These are phyloP conservation scores for Taiozyma onychis DNA, from an alignment of 1,139 yeast species.

Conservation along the genomic window DNA sequence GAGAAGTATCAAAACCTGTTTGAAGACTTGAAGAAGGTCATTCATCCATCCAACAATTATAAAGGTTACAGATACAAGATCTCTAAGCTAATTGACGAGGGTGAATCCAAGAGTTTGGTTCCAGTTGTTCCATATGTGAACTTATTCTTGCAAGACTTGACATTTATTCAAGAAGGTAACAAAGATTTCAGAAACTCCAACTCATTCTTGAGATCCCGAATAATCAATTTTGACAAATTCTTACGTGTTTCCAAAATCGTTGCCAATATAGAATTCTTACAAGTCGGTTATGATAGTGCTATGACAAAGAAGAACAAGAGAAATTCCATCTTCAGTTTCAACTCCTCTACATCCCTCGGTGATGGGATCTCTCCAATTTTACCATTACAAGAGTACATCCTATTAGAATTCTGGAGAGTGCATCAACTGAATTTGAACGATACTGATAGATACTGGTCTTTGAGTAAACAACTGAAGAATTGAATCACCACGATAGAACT, in stretches of 20 bases:
- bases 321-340: slow-evolving; percentile 28
- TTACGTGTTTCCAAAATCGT: slow-evolving; percentile 67
- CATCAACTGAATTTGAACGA: slow-evolving; percentile 53
- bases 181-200: slow-evolving; percentile 57
- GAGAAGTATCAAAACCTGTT: slow-evolving; percentile 62
- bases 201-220: slow-evolving; percentile 35
- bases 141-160: slow-evolving; percentile 77
- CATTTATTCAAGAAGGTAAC: slow-evolving; percentile 86
- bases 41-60: slow-evolving; percentile 83
- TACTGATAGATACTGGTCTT: slow-evolving; percentile 66
- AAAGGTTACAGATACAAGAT: slow-evolving; percentile 66
- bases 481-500: not conserved
- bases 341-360: slow-evolving; percentile 17
- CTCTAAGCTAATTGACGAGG: slow-evolving; percentile 44
- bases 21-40: slow-evolving; percentile 60
- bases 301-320: slow-evolving; percentile 17
- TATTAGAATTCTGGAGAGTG: slow-evolving; percentile 67
- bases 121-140: slow-evolving; percentile 88
- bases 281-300: slow-evolving; percentile 47
- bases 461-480: slow-evolving; percentile 37
- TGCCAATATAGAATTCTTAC: slow-evolving; percentile 75
- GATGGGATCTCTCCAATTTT: slow-evolving; percentile 18
- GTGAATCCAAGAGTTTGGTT: slow-evolving; percentile 45
- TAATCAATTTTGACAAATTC: slow-evolving; percentile 78
- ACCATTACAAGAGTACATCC: slow-evolving; percentile 50